These are phyloP conservation scores for Lobosporangium transversale DNA, from an alignment of 192 early-diverging fungal species.

Conservation along the genomic window DNA sequence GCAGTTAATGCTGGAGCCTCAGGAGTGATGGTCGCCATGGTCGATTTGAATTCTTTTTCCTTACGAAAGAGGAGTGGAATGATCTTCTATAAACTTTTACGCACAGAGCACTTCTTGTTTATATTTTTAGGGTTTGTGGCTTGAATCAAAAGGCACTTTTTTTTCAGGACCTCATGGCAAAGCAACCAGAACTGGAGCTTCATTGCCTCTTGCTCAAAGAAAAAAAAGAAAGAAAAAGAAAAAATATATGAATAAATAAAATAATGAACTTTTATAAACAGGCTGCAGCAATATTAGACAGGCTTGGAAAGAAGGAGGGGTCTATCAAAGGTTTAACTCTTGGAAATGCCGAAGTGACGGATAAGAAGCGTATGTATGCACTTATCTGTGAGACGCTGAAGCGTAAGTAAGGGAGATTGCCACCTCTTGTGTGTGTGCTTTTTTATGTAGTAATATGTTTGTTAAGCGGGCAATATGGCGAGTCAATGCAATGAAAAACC, in stretches of 20 bases:
- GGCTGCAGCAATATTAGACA: slow-evolving; percentile 80
- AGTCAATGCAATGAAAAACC: too few species aligned
- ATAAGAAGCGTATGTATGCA: slow-evolving; percentile 90
- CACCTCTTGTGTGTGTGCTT: too few species aligned
- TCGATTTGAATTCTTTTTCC: background rate
- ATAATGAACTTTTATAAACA: slow-evolving; percentile 76
- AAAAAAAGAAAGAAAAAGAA: too few species aligned
- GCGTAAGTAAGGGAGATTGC: slow-evolving; percentile 60
- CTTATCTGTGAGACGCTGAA: slow-evolving; percentile 94
- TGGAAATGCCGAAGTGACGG: slow-evolving; percentile 66
- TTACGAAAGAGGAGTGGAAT: background rate
- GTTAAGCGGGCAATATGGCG: too few species aligned
- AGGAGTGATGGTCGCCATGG: slow-evolving; percentile 48
- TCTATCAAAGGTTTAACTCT: slow-evolving; percentile 83
- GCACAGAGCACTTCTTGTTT: too few species aligned
- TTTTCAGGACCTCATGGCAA: too few species aligned
- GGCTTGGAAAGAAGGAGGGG: slow-evolving; percentile 74
- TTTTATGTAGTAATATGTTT: too few species aligned
- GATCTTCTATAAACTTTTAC: too few species aligned
- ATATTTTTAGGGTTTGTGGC: slow-evolving; percentile 1
- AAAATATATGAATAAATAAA: too few species aligned
- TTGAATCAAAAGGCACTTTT: background rate
- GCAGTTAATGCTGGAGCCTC: slow-evolving; percentile 37
- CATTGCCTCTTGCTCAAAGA: too few species aligned
- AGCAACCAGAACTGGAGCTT: too few species aligned